Evolutionary conservation across 768 basidiomycete species (phyloP), one percentile per base, ranked within the genome.

Genomic region (Rhizopogon sp.): DNA sequence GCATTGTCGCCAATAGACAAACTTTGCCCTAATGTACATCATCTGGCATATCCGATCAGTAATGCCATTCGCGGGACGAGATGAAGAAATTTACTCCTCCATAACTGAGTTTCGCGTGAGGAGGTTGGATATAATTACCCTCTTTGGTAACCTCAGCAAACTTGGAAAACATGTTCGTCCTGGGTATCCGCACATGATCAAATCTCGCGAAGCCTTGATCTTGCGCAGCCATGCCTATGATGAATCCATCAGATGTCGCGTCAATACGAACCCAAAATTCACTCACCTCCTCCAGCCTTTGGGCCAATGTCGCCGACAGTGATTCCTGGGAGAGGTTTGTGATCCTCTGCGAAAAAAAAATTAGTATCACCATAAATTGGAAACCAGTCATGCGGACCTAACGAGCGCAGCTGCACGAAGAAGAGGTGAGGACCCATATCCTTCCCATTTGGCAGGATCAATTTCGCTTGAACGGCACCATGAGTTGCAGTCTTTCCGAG

Each of bases 121-220:
- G 82, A 16, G 88, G 87, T 58, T 77, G 74, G 25, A 83, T 61
- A 61, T 91, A 92, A 56, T 70, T 66, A 3, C 87, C 86, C 0
- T 81, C 82, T 31, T 81, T 72, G 0, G 85, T 85, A 41, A 91
- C 84, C 45, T 76, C 76, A 1, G 88, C 84, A 58, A 89, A 90
- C 52, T 81, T 83, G 42, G 83, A 85, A 5, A 91, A 79, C 87
- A 92, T 90, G 43, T 87, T 73, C 55, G 78, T 79, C 49, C 82
- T 79, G 1, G 87, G 85, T 50, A 89, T 83, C 8, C 83, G 78
- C 44, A 88, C 78, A 58, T 76, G 84, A 57, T 83, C 65, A 56
- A 89, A 88, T 16, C 78, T 75, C 6, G 82, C 85, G 57, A 80
- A 90, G 2, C 88, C 88, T 55, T 89, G 83, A 59, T 90, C 88